A percentile compares a stretch with the other conserved stretches of the same genome.
Conservation (phyloP, 2,329 filamentous ascomycete species). For the Pseudomassariella vexata region DNA sequence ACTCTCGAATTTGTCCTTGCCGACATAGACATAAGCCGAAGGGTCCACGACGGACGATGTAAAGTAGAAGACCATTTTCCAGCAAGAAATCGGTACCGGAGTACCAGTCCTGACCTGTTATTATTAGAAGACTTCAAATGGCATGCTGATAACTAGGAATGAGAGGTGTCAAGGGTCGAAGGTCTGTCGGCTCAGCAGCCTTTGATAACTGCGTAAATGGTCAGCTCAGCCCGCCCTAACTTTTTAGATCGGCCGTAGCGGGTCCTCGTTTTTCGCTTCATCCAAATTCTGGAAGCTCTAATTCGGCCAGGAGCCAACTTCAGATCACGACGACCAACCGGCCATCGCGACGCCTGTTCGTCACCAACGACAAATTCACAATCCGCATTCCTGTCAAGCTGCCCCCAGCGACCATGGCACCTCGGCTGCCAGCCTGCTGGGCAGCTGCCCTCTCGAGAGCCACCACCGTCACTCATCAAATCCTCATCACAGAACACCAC, state of each 20-base stretch:
- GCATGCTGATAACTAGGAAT: too few relatives aligned
- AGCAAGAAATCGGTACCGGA: neutral
- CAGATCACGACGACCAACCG: too few relatives aligned
- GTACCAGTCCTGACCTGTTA: neutral
- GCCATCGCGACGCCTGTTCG: too few relatives aligned
- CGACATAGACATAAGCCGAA: constrained; percentile 85
- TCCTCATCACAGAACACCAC: constrained; percentile 23
- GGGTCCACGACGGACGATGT: constrained; percentile 80
- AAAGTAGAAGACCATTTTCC: constrained; percentile 92
- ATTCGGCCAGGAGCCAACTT: too few relatives aligned
- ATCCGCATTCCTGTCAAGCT: neutral
- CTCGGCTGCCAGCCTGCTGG: constrained; percentile 39
- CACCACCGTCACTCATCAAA: constrained; percentile 18
- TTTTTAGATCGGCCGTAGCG: constrained; percentile 1
- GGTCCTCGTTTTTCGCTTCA: constrained; percentile 4
- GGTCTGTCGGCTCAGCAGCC: neutral
- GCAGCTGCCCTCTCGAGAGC: constrained; percentile 29
- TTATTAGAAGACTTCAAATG: neutral
- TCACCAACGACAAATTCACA: neutral
- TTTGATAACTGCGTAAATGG: constrained; percentile 3
- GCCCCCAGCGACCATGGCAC: constrained; percentile 33
- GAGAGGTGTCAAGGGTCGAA: too few relatives aligned
- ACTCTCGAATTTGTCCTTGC: constrained; percentile 99
- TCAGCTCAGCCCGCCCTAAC: constrained; percentile 1
- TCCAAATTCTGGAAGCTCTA: too few relatives aligned